These are phyloP conservation scores for Neoboletus magnificus DNA, from an alignment of 768 basidiomycete species.

Conservation along the genomic window DNA sequence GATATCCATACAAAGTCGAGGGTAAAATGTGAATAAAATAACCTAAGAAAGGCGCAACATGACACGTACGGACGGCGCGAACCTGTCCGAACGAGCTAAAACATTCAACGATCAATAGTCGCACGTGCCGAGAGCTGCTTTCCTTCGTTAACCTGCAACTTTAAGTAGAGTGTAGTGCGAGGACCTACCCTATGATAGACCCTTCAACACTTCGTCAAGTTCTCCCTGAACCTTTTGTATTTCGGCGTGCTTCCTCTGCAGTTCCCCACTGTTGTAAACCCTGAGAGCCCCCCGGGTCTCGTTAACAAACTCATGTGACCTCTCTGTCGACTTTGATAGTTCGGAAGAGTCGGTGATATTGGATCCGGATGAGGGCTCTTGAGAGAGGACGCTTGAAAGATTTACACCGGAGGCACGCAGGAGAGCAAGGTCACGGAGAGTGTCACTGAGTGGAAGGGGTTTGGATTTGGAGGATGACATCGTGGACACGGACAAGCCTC, in stretches of 20 bases:
- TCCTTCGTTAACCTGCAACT: not conserved
- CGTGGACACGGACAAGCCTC: not conserved
- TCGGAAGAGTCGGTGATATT: conserved; percentile 10
- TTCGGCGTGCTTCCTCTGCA: conserved; percentile 49
- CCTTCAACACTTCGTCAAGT: conserved; percentile 49
- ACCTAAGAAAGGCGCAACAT: not conserved
- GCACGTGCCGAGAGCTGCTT: not conserved
- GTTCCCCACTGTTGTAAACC: conserved; percentile 41
- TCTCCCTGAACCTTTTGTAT: conserved; percentile 55
- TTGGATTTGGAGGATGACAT: conserved; percentile 33
- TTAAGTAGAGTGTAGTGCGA: not conserved
- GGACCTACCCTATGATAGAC: conserved; percentile 27
- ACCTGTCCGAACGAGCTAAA: not conserved
- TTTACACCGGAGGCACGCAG: conserved; percentile 57
- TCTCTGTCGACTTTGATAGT: conserved; percentile 25
- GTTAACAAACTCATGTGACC: conserved; percentile 57
- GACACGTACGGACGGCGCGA: not conserved
- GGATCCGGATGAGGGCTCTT: not conserved
- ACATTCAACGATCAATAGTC: not conserved
- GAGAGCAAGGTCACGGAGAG: conserved; percentile 69
- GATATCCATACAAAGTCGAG: not conserved
- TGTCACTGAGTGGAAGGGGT: conserved; percentile 53
- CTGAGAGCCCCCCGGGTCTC: conserved; percentile 56
- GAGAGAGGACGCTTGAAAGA: conserved; percentile 31
- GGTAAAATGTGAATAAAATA: not conserved